Base-by-base conservation (phyloP, 225 moss, liverwort and hornwort genomes). In the Marchantia paleacea region DNA sequence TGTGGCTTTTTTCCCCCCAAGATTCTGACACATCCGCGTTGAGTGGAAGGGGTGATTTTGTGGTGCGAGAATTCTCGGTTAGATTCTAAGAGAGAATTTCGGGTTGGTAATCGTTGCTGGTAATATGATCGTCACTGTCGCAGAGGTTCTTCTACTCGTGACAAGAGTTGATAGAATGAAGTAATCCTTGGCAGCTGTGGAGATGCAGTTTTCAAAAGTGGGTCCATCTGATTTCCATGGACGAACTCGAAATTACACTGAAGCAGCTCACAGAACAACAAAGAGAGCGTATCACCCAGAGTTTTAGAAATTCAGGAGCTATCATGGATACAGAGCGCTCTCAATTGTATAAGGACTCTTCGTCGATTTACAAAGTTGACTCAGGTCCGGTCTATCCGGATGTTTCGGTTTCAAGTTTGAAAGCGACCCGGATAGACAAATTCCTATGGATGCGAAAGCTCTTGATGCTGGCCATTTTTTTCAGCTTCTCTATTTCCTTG, bases 401-500 rank as follows among this genome's bases (percentile, higher is more conserved):
- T 50, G 79, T 80, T 12, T 86, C 88, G 75, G 80, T 77, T 15
- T 62, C 75, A 7, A 84, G 64, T 80, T 74, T 86, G 75, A 88
- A 81, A 75, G 82, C 82, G 73, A 69, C 78, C 50, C 82, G 79
- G 55, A 76, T 86, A 26, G 86, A 81, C 71, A 90, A 78, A 73
- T 88, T 88, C 73, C 49, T 90, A 24, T 88, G 90, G 90, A 77
- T 90, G 3, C 88, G 86, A 12, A 90, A 90, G 82, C 84, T 90
- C 4, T 55, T 90, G 26, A 66, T 88, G 25, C 77, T 90, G 28
- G 88, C 86, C 3, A 84, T 90, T 24, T 49, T 88, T 25, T 90
- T 90, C 85, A 84, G 88, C 24, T 81, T 88, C 73, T 88, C 90
- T 53, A 83, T 86, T 28, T 86, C 86, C 60, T 84, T 86, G 79